phyloP scores from a whole-genome alignment of 108 stramenopile species.

The Aurantiochytrium sp. region DNA sequence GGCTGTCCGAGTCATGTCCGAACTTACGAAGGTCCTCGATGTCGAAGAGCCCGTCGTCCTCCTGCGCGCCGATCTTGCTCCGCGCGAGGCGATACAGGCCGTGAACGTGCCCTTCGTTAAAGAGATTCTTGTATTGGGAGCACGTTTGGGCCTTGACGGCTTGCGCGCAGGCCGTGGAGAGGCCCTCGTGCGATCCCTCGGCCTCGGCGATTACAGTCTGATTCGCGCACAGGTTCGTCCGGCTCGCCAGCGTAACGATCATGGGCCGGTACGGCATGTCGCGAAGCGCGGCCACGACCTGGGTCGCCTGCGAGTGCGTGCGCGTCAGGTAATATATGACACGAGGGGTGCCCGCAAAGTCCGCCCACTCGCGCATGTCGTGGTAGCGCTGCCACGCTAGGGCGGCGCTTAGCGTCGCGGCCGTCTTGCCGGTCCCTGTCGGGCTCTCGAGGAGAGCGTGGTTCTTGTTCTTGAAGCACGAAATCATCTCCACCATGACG shows the following conservation, averaged over 20 bases:
- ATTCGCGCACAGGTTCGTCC: slow-evolving; percentile 94
- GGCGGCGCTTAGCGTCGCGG: neutral
- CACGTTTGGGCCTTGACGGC: neutral
- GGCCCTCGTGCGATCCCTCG: neutral
- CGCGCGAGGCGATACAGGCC: neutral
- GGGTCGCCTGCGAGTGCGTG: slow-evolving; percentile 82
- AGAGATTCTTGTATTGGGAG: neutral
- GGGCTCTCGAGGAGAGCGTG: slow-evolving; percentile 64
- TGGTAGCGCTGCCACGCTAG: neutral
- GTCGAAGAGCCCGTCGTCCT: slow-evolving; percentile 55
- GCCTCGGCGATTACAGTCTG: slow-evolving; percentile 33
- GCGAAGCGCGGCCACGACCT: slow-evolving; percentile 85
- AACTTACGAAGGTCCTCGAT: slow-evolving; percentile 85
- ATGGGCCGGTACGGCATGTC: slow-evolving; percentile 78
- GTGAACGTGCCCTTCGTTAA: neutral
- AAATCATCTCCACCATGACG: neutral
- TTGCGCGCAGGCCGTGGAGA: neutral
- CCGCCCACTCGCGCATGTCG: neutral
- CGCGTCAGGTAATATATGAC: neutral
- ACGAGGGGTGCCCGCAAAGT: neutral
- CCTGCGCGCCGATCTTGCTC: neutral
- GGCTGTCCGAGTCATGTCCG: slow-evolving; percentile 64
- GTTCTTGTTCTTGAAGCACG: neutral
- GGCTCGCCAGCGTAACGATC: slow-evolving; percentile 67
- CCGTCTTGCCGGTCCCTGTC: slow-evolving; percentile 57